A percentile compares a stretch with the other conserved stretches of the same genome.
Conservation (phyloP, 768 basidiomycete species). For the Galerina sulciceps region DNA sequence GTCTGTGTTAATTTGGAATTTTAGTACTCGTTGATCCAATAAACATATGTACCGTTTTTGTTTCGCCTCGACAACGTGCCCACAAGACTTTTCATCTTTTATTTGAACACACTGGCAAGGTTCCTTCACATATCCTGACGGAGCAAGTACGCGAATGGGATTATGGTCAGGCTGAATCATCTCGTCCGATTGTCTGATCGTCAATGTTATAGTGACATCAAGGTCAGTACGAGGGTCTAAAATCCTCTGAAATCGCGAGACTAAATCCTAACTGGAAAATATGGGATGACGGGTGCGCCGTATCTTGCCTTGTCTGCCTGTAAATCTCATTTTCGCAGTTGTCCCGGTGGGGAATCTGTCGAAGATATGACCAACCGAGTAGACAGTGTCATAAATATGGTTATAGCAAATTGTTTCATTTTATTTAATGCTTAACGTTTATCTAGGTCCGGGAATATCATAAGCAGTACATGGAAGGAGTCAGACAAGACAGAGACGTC, state of each 20-base stretch:
- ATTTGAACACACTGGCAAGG: conserved; percentile 49
- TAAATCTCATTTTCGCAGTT: conserved; percentile 48
- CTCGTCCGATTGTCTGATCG: not conserved
- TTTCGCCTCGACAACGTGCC: conserved; percentile 90
- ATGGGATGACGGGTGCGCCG: conserved; percentile 78
- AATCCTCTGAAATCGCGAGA: conserved; percentile 75
- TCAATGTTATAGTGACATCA: conserved; percentile 2
- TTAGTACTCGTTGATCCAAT: conserved; percentile 84
- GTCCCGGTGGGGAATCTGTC: conserved; percentile 86
- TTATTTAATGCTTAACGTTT: not conserved
- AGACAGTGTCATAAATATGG: conserved; percentile 75
- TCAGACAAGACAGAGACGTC: conserved; percentile 72
- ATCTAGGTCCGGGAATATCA: conserved; percentile 75
- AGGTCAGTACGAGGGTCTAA: conserved; percentile 87
- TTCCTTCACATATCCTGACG: conserved; percentile 59
- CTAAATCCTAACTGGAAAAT: conserved; percentile 72
- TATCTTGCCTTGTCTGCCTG: not conserved
- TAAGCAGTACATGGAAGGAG: conserved; percentile 68
- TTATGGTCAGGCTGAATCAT: conserved; percentile 49
- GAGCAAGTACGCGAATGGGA: conserved; percentile 87
- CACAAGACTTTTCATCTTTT: conserved; percentile 85
- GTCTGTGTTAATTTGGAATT: conserved; percentile 49
- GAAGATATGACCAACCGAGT: conserved; percentile 81
- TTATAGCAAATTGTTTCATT: conserved; percentile 25
- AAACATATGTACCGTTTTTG: conserved; percentile 73